Evolutionary conservation across 768 basidiomycete species (phyloP).

Genomic region (Kwoniella shandongensis): DNA sequence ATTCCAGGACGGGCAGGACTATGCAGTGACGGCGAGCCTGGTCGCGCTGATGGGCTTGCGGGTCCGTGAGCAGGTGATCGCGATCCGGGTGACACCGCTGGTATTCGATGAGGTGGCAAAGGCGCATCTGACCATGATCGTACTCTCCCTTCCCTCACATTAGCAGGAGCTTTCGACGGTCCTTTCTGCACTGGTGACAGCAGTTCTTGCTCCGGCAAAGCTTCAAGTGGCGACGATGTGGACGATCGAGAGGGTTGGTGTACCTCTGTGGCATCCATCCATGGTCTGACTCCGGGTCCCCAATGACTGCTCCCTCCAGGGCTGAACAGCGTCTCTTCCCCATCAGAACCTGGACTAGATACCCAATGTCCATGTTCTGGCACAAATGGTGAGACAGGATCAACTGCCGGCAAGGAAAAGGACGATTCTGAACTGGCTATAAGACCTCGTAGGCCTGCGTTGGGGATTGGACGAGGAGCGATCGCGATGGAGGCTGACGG

Average conservation of each 20-base stretch:
- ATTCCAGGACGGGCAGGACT: conserved; percentile 31
- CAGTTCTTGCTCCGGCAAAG: conserved; percentile 30
- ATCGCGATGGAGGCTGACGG: neutral
- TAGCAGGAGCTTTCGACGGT: conserved; percentile 5
- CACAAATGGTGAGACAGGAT: conserved; percentile 20
- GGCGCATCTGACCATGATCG: conserved; percentile 48
- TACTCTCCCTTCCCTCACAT: conserved; percentile 16
- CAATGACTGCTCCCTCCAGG: conserved; percentile 23
- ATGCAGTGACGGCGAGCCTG: conserved; percentile 1
- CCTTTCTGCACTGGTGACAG: neutral
- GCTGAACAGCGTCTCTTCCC: conserved; percentile 38
- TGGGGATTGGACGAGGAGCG: conserved; percentile 14
- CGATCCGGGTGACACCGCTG: conserved; percentile 5
- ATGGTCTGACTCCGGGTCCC: conserved; percentile 41
- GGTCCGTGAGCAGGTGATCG: conserved; percentile 9
- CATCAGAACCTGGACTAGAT: conserved; percentile 27
- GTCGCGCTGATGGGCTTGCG: conserved; percentile 3
- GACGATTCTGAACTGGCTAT: conserved; percentile 30
- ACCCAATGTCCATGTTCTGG: conserved; percentile 15
- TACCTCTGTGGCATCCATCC: conserved; percentile 34
- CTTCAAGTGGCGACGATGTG: conserved; percentile 19
- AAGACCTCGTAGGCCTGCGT: conserved; percentile 7
- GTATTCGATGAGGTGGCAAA: conserved; percentile 10
- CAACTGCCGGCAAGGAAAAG: conserved; percentile 26
- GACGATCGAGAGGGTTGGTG: conserved; percentile 26